Evolutionary conservation across 176 grass and related monocot genomes (phyloP).

Genomic region (Chloris gayana): DNA sequence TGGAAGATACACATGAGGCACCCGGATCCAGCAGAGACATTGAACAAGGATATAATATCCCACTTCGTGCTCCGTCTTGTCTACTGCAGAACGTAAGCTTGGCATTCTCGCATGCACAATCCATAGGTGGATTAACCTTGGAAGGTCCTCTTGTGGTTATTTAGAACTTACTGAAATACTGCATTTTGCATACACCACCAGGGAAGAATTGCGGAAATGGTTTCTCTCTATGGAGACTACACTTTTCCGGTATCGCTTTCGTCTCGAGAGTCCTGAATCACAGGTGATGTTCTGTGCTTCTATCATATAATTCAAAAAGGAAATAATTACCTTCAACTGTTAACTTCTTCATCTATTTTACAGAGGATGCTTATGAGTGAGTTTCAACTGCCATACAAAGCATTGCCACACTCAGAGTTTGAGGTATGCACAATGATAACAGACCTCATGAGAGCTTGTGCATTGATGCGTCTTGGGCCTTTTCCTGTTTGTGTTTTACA

Average conservation of each 20-base stretch:
- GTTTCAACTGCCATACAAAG: constrained; percentile 87
- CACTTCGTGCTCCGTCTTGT: constrained; percentile 97
- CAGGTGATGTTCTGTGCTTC: constrained; percentile 59
- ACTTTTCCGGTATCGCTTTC: constrained; percentile 82
- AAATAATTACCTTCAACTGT: constrained; percentile 26
- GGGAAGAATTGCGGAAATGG: constrained; percentile 94
- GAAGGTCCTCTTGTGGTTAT: background rate
- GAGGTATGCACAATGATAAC: constrained; percentile 62
- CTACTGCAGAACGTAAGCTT: constrained; percentile 95
- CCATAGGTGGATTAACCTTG: background rate
- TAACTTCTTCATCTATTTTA: constrained; percentile 27
- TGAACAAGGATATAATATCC: constrained; percentile 95
- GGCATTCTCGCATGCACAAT: background rate
- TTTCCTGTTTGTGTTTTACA: background rate
- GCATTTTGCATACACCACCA: constrained; percentile 16
- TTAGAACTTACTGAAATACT: constrained; percentile 6
- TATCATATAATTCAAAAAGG: background rate
- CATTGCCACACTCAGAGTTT: constrained; percentile 76
- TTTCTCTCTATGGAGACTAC: constrained; percentile 95
- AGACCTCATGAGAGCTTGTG: constrained; percentile 19
- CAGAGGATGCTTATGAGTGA: constrained; percentile 89
- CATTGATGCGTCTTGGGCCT: background rate
- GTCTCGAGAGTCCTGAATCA: constrained; percentile 74
- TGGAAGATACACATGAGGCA: constrained; percentile 87
- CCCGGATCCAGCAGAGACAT: constrained; percentile 73